Evolutionary conservation across 1,139 yeast genomes (phyloP), one percentile per base, ranked within the genome.

Genomic region (Sugiyamaella castrensis): DNA sequence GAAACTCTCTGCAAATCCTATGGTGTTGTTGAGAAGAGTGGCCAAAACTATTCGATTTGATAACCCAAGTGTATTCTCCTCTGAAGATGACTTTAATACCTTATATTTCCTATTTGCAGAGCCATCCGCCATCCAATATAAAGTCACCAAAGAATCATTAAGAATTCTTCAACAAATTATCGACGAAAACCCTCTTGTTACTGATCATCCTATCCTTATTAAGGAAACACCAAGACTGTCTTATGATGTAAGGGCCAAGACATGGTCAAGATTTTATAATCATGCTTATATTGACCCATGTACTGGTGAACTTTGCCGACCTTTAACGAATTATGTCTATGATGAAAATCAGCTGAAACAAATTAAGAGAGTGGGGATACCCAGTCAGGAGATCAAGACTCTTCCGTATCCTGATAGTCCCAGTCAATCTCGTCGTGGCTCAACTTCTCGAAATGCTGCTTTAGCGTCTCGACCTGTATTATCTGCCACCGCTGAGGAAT

Each of bases 1-100:
- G 13, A 71, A 72, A 46, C 77, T 82, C 19, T 84, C 94, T 0
- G 71, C 72, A 30, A 74, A 74, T 40, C 86, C 86, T 1, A 66
- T 79, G 32, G 84, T 81, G 58, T 68, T 77, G 62, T 63, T 82
- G 43, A 71, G 82, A 51, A 80, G 84, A 57, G 80, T 84, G 1
- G 76, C 87, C 34, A 82, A 81, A 57, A 79, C 84, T 0, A 71
- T 88, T 39, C 76, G 79, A 29, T 86, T 87, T 64, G 87, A 84
- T 41, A 81, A 84, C 55, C 82, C 86, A 36, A 82, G 82, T 48
- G 67, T 80, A 4, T 87, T 84, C 60, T 77, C 82, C 45, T 84
- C 89, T 1, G 79, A 85, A 47, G 96, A 88, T 60, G 94, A 87
- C 63, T 88, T 78, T 63, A 80, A 89, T 9, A 75, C 89, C 27